Conservation (phyloP, 768 basidiomycete species). For the Termitomyces sp. region DNA sequence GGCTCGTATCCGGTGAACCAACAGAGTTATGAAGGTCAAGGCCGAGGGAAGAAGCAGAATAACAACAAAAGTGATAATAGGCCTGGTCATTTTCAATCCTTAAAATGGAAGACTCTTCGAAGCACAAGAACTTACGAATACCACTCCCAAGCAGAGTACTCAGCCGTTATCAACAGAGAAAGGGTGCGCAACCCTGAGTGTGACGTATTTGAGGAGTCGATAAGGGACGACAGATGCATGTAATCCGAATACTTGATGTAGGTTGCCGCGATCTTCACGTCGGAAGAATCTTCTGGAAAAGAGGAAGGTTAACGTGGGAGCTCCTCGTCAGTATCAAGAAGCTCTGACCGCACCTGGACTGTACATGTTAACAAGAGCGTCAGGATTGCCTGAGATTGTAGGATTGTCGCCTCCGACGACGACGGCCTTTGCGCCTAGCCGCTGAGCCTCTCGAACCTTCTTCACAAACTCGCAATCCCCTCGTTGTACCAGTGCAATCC, state of each 20-base stretch:
- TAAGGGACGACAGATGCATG: conserved; percentile 61
- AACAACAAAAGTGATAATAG: conserved; percentile 81
- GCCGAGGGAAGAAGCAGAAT: conserved; percentile 88
- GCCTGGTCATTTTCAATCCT: conserved; percentile 38
- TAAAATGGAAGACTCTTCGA: not conserved
- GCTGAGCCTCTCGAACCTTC: conserved; percentile 74
- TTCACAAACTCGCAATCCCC: conserved; percentile 89
- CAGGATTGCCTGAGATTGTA: conserved; percentile 59
- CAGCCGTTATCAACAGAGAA: conserved; percentile 71
- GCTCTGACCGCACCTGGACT: conserved; percentile 63
- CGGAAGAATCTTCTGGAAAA: conserved; percentile 72
- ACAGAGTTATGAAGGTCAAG: conserved; percentile 84
- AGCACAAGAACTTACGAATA: conserved; percentile 62
- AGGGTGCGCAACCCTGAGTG: conserved; percentile 75
- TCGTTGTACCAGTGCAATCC: conserved; percentile 90
- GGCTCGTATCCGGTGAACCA: conserved; percentile 85
- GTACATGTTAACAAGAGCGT: conserved; percentile 87
- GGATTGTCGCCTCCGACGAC: conserved; percentile 88
- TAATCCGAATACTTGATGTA: conserved; percentile 89
- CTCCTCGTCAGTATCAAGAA: not conserved
- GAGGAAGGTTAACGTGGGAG: not conserved
- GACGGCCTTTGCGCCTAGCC: conserved; percentile 79
- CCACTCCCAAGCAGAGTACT: conserved; percentile 89
- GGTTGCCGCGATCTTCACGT: conserved; percentile 79
- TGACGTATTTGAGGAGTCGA: conserved; percentile 71